Evolutionary conservation across 106 monocot genomes (phyloP), one percentile per base, ranked within the genome.

Genomic region (Cymbidium sinense): DNA sequence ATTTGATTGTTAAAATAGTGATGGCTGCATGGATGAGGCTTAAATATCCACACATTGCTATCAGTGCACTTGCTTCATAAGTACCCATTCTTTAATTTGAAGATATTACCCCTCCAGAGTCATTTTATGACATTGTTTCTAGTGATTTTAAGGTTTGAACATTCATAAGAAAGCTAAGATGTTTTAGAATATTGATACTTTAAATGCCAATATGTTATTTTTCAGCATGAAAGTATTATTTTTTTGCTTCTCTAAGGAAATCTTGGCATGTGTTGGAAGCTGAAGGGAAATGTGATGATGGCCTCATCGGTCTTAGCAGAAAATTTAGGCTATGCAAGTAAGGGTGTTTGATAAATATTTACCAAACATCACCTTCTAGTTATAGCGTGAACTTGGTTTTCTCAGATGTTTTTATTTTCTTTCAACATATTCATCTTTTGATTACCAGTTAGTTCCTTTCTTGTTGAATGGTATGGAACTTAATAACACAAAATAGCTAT

Each of bases 21-120:
- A 21, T 96, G 73, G 96, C 96, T 87, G 89, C 91, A 73, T 96
- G 96, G 96, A 94, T 96, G 91, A 89, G 93, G 81, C 82, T 93
- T 39, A 96, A 94, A 74, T 96, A 93, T 78, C 91, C 96, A 64
- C 89, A 94, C 74, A 85, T 96, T 86, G 93, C 91, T 41, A 88
- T 94, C 52, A 94, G 93, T 35, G 96, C 96, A 70, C 85, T 96
- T 76, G 91, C 96, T 30, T 94, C 96, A 0, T 96, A 93, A n/a
- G 93, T 94, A 43, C 96, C 93, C 30, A 96, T 96, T 79, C 75
- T 96, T 39, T 91, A 96, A 74, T 96, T 96, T 77, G 96, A 96
- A 82, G 87, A 94, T 75, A 85, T 96, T 37, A 88, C 89, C 36
- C 89, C 93, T 18, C 72, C 86, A 7, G 88, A 91, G 29, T 90